Conservation (phyloP, 345 rosid species). For the Brassica juncea region DNA sequence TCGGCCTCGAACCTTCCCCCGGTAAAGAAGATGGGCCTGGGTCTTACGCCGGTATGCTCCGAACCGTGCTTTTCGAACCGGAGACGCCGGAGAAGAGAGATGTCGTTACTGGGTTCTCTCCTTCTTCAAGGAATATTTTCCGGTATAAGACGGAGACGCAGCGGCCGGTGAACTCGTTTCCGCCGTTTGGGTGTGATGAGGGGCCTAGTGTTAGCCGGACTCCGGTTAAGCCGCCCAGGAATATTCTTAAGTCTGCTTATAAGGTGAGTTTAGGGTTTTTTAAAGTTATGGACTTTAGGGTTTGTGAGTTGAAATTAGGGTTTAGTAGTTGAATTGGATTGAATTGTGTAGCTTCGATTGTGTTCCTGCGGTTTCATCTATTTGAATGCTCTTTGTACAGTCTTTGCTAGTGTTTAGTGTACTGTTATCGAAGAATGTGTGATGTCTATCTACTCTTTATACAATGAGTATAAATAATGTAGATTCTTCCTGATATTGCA, state of each 20-base stretch:
- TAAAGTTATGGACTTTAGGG: background rate
- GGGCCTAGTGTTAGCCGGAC: conserved; percentile 58
- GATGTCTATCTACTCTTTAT: background rate
- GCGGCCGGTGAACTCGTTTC: conserved; percentile 58
- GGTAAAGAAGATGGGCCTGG: conserved; percentile 59
- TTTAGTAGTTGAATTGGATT: background rate
- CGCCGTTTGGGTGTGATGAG: conserved; percentile 72
- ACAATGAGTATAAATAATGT: background rate
- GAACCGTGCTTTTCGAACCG: conserved; percentile 75
- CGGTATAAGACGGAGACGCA: conserved; percentile 86
- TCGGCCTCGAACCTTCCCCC: conserved; percentile 56
- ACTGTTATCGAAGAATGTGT: background rate
- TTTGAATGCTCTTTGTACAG: background rate
- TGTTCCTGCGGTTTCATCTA: background rate
- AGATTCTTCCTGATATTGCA: too few species aligned
- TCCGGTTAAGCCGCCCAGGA: conserved; percentile 82
- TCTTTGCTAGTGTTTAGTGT: background rate
- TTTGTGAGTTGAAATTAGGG: background rate
- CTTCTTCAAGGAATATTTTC: conserved; percentile 62
- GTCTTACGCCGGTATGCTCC: conserved; percentile 66
- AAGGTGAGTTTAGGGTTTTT: conserved; percentile 51
- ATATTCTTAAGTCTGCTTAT: conserved; percentile 87
- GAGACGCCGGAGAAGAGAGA: conserved; percentile 76
- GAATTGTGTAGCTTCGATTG: background rate
- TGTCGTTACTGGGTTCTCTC: conserved; percentile 42